Conservation (phyloP, 805 yeast genomes). For the Myxozyma mucilagina region DNA sequence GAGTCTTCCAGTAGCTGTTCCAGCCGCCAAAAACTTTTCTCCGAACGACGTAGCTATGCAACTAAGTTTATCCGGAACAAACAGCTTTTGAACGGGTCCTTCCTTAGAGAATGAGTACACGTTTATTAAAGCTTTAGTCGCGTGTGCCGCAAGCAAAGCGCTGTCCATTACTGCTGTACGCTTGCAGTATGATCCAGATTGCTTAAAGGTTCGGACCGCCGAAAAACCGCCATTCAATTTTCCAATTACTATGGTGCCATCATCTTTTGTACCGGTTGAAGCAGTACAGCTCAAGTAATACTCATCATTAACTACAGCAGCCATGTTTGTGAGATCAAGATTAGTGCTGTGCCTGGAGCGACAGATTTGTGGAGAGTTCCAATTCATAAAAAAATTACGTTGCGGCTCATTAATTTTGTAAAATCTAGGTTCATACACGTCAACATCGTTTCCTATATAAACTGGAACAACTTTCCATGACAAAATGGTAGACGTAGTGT, state of each 20-base stretch:
- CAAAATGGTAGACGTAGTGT: conserved; percentile 5
- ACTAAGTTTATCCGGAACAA: conserved; percentile 75
- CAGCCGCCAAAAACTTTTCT: conserved; percentile 59
- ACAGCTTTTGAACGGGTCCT: conserved; percentile 53
- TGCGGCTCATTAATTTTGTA: too few species aligned
- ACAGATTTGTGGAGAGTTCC: neutral
- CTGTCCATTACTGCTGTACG: conserved; percentile 4
- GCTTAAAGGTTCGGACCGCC: conserved; percentile 16
- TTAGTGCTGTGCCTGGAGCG: neutral
- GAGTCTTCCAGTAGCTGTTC: conserved; percentile 71
- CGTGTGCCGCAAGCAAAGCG: conserved; percentile 13
- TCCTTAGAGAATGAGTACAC: conserved; percentile 18
- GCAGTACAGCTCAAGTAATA: conserved; percentile 6
- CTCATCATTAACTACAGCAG: conserved; percentile 12
- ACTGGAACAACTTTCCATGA: too few species aligned
- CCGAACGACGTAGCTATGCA: conserved; percentile 53
- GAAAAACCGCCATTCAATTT: conserved; percentile 2
- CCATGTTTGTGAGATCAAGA: neutral
- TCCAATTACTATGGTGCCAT: conserved; percentile 8
- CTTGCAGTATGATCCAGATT: conserved; percentile 9
- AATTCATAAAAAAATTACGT: neutral
- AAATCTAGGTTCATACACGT: too few species aligned
- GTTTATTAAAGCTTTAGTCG: conserved; percentile 17
- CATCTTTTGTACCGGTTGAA: conserved; percentile 16
- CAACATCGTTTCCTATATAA: too few species aligned